These are phyloP conservation scores for Populus davidiana DNA, from an alignment of 345 rosid genomes.

Conservation along the genomic window DNA sequence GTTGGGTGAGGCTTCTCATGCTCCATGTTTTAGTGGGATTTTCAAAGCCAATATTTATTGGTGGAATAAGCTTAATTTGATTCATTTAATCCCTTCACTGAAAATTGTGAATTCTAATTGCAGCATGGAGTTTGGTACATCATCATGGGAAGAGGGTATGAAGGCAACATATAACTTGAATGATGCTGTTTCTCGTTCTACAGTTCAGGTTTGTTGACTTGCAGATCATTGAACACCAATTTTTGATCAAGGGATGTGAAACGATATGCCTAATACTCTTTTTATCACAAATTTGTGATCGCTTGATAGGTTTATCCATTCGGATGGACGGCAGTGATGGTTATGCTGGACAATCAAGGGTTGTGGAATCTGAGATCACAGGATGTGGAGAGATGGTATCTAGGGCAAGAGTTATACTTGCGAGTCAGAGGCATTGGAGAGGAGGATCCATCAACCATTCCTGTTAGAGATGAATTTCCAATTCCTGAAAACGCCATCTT, in stretches of 20 bases:
- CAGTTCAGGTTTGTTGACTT: constrained; percentile 30
- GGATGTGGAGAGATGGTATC: constrained; percentile 34
- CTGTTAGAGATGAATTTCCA: constrained; percentile 23
- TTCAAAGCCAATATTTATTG: no score
- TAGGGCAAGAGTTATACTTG: constrained; percentile 42
- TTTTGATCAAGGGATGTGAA: no score
- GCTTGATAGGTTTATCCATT: constrained; percentile 38
- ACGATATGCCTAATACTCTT: no score
- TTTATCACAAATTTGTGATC: no score
- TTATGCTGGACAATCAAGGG: constrained; percentile 45
- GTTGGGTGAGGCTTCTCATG: constrained; percentile 30
- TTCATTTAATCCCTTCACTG: not conserved
- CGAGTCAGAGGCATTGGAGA: constrained; percentile 27
- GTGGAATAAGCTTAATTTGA: not conserved
- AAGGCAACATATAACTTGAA: constrained; percentile 25
- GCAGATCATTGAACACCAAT: not conserved
- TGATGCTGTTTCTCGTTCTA: constrained; percentile 35
- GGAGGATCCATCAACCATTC: constrained; percentile 18
- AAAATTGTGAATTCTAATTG: not conserved
- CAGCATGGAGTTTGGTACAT: constrained; percentile 28
- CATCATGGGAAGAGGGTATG: constrained; percentile 26
- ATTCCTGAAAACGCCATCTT: constrained; percentile 28
- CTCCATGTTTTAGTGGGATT: not conserved
- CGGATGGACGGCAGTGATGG: constrained; percentile 46
- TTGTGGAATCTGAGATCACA: constrained; percentile 53